phyloP scores from a whole-genome alignment of 768 basidiomycete genomes.

The Exsudoporus frostii region DNA sequence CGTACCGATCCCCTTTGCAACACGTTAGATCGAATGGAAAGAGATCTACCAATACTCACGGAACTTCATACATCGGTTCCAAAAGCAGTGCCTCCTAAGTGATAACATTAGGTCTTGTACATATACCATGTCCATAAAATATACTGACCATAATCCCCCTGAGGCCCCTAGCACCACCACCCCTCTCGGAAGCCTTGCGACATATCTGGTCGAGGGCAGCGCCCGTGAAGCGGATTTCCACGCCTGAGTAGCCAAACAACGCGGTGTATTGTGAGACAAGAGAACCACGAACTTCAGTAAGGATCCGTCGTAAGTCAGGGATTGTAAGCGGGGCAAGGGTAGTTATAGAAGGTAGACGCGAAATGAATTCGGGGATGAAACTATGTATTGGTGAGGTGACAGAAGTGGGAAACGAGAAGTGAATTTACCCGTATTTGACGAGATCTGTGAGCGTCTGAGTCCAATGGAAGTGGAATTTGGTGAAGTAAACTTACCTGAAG shows the following conservation, averaged over 20 bases:
- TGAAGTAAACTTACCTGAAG: slow-evolving; percentile 44
- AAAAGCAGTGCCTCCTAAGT: slow-evolving; percentile 72
- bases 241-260: slow-evolving; percentile 78
- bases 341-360: slow-evolving; percentile 89
- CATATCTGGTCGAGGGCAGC: slow-evolving; percentile 81
- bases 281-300: slow-evolving; percentile 90
- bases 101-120: background rate
- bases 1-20: slow-evolving; percentile 62
- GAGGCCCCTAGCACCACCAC: slow-evolving; percentile 88
- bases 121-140: background rate
- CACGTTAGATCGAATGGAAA: background rate
- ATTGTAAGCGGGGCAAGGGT: slow-evolving; percentile 77
- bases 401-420: background rate
- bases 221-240: slow-evolving; percentile 84
- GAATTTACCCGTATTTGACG: slow-evolving; percentile 70
- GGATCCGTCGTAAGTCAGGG: slow-evolving; percentile 80
- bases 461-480: background rate
- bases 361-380: slow-evolving; percentile 94
- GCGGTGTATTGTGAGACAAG: slow-evolving; percentile 87
- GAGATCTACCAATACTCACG: slow-evolving; percentile 49
- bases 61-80: slow-evolving; percentile 91
- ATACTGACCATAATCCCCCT: slow-evolving; percentile 77
- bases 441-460: slow-evolving; percentile 51
- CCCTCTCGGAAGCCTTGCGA: slow-evolving; percentile 69
- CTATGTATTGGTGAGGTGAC: slow-evolving; percentile 34